Conservation (phyloP, 2,329 filamentous ascomycete species). For the Exophiala sp. region DNA sequence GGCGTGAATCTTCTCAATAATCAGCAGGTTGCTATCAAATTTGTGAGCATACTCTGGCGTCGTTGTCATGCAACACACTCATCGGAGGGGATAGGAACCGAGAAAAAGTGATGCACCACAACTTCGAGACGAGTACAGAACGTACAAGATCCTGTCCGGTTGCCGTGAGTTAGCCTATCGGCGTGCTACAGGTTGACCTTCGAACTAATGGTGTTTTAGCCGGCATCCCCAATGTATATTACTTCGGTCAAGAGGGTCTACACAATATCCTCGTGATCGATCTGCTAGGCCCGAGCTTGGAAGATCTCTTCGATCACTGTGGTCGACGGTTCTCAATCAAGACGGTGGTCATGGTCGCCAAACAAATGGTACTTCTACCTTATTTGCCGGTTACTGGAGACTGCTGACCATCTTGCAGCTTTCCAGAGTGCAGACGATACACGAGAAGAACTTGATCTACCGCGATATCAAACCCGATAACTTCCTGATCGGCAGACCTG, state of each 20-base stretch:
- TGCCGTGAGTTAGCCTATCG: slow-evolving; percentile 68
- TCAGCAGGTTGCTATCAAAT: slow-evolving; percentile 99
- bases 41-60: slow-evolving; percentile 54
- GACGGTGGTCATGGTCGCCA: slow-evolving; percentile 98
- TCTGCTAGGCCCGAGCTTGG: slow-evolving; percentile 85
- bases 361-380: slow-evolving; percentile 71
- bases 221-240: slow-evolving; percentile 98
- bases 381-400: not conserved
- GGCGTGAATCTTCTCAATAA: slow-evolving; percentile 98
- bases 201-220: slow-evolving; percentile 49
- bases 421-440: slow-evolving; percentile 85
- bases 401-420: slow-evolving; percentile 50
- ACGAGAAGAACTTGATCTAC: slow-evolving; percentile 99
- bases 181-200: not conserved
- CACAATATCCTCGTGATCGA: slow-evolving; percentile 99
- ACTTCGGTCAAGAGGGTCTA: slow-evolving; percentile 95
- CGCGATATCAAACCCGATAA: slow-evolving; percentile 99
- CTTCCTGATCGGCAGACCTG: slow-evolving; percentile 89
- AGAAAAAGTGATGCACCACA: slow-evolving; percentile 98
- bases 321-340: slow-evolving; percentile 92
- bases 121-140: slow-evolving; percentile 94
- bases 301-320: slow-evolving; percentile 97
- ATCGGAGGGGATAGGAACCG: slow-evolving; percentile 63
- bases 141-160: slow-evolving; percentile 98
- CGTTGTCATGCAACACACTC: slow-evolving; percentile 27